These are phyloP conservation scores for Polygonum aviculare DNA, from an alignment of 148 eudicot species.

Conservation along the genomic window DNA sequence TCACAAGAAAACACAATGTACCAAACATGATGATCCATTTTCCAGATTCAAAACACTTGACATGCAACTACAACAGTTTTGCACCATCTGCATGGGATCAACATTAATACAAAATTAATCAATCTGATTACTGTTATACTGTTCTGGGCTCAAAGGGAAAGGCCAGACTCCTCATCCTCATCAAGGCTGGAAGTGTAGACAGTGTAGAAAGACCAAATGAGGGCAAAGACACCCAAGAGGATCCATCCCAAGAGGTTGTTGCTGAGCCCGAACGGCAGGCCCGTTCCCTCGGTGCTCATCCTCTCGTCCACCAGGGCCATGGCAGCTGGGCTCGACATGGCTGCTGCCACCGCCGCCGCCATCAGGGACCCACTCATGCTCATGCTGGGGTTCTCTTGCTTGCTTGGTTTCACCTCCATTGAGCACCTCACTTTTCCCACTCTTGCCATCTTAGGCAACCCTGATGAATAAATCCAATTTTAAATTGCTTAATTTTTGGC, in stretches of 20 bases:
- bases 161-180: constrained; percentile 95
- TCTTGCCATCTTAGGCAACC: constrained; percentile 62
- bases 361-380: constrained; percentile 26
- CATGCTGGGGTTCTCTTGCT: constrained; percentile 24
- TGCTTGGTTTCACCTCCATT: constrained; percentile 36
- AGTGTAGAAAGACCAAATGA: constrained; percentile 80
- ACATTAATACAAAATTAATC: neutral
- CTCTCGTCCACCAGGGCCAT: constrained; percentile 95
- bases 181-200: constrained; percentile 61
- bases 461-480: constrained; percentile 19
- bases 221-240: constrained; percentile 65
- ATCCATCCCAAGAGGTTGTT: constrained; percentile 92
- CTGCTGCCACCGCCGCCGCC: constrained; percentile 24
- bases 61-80: neutral
- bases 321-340: constrained; percentile 65
- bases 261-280: constrained; percentile 94
- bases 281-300: constrained; percentile 96
- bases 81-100: neutral
- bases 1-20: neutral
- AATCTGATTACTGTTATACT: no score
- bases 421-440: constrained; percentile 70
- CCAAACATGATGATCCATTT: neutral
- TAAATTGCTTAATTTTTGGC: neutral
- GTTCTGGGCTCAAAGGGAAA: constrained; percentile 50
- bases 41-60: neutral